phyloP scores from a whole-genome alignment of 352 stramenopile species.

The Phytophthora tentaculata region DNA sequence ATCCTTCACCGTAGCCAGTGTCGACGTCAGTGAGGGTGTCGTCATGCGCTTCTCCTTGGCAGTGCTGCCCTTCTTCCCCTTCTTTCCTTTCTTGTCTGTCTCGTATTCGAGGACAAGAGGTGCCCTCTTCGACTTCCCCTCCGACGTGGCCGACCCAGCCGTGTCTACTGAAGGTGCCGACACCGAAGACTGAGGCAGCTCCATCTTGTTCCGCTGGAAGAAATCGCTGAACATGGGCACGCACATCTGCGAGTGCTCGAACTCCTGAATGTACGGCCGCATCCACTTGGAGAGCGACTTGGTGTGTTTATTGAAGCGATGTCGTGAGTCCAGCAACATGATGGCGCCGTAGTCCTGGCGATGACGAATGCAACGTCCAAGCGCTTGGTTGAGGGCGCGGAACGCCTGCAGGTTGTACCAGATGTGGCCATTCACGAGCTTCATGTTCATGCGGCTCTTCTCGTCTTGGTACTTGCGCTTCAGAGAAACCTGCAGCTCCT shows the following conservation, averaged over 20 bases:
- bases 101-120: constrained; percentile 45
- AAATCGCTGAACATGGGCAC: constrained; percentile 67
- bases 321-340: constrained; percentile 94
- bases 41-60: constrained; percentile 17
- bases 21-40: constrained; percentile 30
- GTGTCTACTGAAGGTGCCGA: constrained; percentile 12
- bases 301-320: constrained; percentile 66
- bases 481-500: constrained; percentile 90
- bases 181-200: constrained; percentile 42
- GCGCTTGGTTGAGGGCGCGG: constrained; percentile 98
- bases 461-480: constrained; percentile 88
- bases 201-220: constrained; percentile 61
- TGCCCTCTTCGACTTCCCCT: constrained; percentile 19
- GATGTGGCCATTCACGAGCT: constrained; percentile 67
- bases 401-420: constrained; percentile 99
- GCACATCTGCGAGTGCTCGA: constrained; percentile 71
- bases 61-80: constrained; percentile 2
- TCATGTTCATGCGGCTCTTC: constrained; percentile 65
- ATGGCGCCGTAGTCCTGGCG: constrained; percentile 97
- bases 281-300: constrained; percentile 86
- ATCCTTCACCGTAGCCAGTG: constrained; percentile 38
- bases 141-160: constrained; percentile 1
- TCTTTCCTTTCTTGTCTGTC: constrained; percentile 27
- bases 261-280: constrained; percentile 73
- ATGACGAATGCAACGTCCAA: constrained; percentile 99